Conservation (phyloP, 2,329 filamentous ascomycete genomes). For the Akanthomyces uredinophilus region DNA sequence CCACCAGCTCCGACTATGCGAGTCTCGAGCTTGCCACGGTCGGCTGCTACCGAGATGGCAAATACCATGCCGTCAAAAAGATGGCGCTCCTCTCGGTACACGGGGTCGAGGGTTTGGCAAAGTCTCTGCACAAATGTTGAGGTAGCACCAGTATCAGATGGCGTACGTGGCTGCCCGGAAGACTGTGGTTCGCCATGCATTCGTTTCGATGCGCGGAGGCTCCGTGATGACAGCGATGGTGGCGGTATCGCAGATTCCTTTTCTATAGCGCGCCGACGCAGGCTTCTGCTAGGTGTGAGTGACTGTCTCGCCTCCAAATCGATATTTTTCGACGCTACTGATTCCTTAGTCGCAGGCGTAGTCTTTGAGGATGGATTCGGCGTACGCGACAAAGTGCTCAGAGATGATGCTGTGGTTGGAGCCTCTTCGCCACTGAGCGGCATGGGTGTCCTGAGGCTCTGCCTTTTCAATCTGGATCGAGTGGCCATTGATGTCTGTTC, state of each 20-base stretch:
- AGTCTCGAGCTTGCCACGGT: slow-evolving; percentile 44
- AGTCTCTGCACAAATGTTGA: slow-evolving; percentile 19
- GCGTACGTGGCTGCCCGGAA: slow-evolving; percentile 2
- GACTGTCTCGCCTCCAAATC: slow-evolving; percentile 23
- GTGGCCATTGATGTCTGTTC: slow-evolving; percentile 3
- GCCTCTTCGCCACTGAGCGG: not conserved
- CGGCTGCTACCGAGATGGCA: slow-evolving; percentile 66
- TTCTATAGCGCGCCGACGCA: not conserved
- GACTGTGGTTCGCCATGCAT: slow-evolving; percentile 1
- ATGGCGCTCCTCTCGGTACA: slow-evolving; percentile 21
- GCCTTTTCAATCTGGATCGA: slow-evolving; percentile 2
- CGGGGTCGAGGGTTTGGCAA: slow-evolving; percentile 24
- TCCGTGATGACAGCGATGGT: not conserved
- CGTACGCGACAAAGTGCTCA: slow-evolving; percentile 37
- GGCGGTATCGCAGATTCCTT: not conserved
- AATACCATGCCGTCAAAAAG: slow-evolving; percentile 82
- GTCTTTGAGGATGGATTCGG: slow-evolving; percentile 33
- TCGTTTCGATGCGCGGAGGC: slow-evolving; percentile 3
- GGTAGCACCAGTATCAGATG: not conserved
- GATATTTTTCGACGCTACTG: slow-evolving; percentile 21
- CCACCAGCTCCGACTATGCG: slow-evolving; percentile 70
- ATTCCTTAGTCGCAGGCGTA: slow-evolving; percentile 32
- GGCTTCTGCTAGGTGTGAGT: slow-evolving; percentile 18
- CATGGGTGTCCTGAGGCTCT: not conserved
- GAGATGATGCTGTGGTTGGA: slow-evolving; percentile 16